Evolutionary conservation across 2,329 filamentous ascomycete genomes (phyloP).

Genomic region (Drechslerella coelobrocha): DNA sequence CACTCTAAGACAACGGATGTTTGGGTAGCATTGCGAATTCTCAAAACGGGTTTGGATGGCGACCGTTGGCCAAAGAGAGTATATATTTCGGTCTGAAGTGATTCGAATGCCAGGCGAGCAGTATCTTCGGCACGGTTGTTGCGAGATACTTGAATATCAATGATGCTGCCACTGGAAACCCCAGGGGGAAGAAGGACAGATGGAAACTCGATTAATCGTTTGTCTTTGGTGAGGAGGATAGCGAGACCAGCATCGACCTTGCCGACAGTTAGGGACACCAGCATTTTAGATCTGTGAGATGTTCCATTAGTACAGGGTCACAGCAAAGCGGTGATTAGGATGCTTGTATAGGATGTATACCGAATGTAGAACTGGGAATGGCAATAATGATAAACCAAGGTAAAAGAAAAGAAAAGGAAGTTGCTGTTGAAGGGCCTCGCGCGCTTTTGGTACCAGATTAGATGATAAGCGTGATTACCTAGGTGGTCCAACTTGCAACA

Average conservation of each 20-base stretch:
- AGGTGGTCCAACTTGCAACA: too few relatives aligned
- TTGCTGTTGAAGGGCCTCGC: constrained; percentile 4
- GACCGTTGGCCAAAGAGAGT: constrained; percentile 81
- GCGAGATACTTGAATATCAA: constrained; percentile 93
- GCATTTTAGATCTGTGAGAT: constrained; percentile 66
- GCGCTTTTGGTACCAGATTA: not conserved
- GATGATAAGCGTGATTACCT: not conserved
- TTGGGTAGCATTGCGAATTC: constrained; percentile 95
- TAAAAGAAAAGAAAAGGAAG: constrained; percentile 7
- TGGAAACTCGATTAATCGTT: constrained; percentile 96
- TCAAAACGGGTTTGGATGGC: constrained; percentile 77
- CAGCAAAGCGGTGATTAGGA: not conserved
- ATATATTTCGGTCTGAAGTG: constrained; percentile 88
- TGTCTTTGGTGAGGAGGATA: constrained; percentile 94
- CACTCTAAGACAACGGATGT: constrained; percentile 98
- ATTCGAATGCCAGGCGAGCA: constrained; percentile 76
- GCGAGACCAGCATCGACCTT: constrained; percentile 99
- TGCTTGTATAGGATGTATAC: too few relatives aligned
- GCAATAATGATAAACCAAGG: not conserved
- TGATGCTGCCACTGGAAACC: constrained; percentile 94
- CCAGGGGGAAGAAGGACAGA: constrained; percentile 95
- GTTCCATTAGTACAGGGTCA: not conserved
- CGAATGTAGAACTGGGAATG: too few relatives aligned
- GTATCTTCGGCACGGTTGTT: constrained; percentile 79
- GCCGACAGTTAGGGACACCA: constrained; percentile 96